A percentile compares a stretch with the other conserved stretches of the same genome.
These are phyloP conservation scores for Pezicula neosporulosa DNA, from an alignment of 2,329 filamentous ascomycete species.

Conservation along the genomic window DNA sequence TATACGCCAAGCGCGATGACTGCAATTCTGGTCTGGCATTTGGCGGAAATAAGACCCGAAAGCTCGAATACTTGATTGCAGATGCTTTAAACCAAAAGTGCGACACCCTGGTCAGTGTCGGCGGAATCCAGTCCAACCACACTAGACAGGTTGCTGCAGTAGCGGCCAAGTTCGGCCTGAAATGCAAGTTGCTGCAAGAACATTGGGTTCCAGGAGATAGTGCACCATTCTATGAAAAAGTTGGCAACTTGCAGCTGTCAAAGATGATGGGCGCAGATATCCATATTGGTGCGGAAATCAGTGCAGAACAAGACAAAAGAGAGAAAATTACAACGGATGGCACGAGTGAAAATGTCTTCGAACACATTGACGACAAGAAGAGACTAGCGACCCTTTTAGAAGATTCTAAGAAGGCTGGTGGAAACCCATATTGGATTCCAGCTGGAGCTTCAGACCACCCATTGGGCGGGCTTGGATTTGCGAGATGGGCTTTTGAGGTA, in stretches of 20 bases:
- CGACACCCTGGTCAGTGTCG: constrained; percentile 63
- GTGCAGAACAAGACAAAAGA: background rate
- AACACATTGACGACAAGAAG: constrained; percentile 67
- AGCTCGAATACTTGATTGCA: constrained; percentile 50
- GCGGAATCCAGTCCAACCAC: constrained; percentile 68
- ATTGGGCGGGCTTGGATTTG: constrained; percentile 67
- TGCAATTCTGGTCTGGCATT: constrained; percentile 65
- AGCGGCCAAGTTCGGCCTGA: constrained; percentile 53
- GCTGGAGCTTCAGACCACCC: constrained; percentile 69
- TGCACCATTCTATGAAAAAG: constrained; percentile 56
- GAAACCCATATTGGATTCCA: constrained; percentile 68
- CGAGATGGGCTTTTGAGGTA: constrained; percentile 69
- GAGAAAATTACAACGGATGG: background rate
- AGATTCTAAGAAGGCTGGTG: constrained; percentile 48
- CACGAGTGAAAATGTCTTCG: constrained; percentile 46
- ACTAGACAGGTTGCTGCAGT: constrained; percentile 64
- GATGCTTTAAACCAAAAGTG: constrained; percentile 37
- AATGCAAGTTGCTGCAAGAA: constrained; percentile 58
- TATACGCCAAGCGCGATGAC: constrained; percentile 72
- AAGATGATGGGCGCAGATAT: constrained; percentile 65
- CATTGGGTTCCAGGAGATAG: constrained; percentile 60
- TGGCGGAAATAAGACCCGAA: constrained; percentile 68
- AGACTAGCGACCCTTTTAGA: constrained; percentile 51
- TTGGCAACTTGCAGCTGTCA: constrained; percentile 70
- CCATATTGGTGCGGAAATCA: constrained; percentile 33